Evolutionary conservation across 2,329 filamentous ascomycete species (phyloP), one percentile per base, ranked within the genome.

Genomic region (Cryphonectria parasitica): DNA sequence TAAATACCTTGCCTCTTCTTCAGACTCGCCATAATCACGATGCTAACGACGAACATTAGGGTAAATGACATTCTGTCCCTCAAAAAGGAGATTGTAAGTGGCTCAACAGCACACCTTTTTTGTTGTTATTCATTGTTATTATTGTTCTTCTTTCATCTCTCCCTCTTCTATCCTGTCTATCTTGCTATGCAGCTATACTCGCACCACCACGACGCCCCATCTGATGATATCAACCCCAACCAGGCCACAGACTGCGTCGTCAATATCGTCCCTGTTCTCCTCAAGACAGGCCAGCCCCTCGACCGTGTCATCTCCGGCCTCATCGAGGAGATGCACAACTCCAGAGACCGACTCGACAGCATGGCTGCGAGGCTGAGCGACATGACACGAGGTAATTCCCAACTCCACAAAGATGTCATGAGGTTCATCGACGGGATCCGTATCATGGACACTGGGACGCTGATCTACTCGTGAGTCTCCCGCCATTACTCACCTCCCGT

Each of bases 401-500:
- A 74, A 22, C 11, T 74, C 49, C 62, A 66, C 2, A 25, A 63
- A 11, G 31, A 73, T 19, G 72, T 77, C 7, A 69, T 43, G 67
- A 74, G 63, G 28, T 79, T 80, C 56, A 73, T 78, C 17, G 74
- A 80, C n/a, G 79, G 78, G 1, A 77, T 77, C 13, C 76, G 75
- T 19, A 64, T 68, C 34, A 76, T 79, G 64, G 76, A 77, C 15
- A 80, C 76, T 0, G 80, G 79, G 17, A 76, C 75, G 13, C 71
- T 81, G 2, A 73, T 77, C 62, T 81, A 80, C 73, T 78, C 77
- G 79, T 80, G 68, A 64, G 61, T 15, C n/a, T 17, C 45, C 22
- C 43, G 10, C 11, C 6, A 19, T 45, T 7, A 19, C 43, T 45
- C 43, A 7, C 43, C 15, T 25, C 19, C 31, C 25, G 11, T 31